phyloP scores from a whole-genome alignment of 495 filamentous ascomycete genomes.

The Xylaria acuta region DNA sequence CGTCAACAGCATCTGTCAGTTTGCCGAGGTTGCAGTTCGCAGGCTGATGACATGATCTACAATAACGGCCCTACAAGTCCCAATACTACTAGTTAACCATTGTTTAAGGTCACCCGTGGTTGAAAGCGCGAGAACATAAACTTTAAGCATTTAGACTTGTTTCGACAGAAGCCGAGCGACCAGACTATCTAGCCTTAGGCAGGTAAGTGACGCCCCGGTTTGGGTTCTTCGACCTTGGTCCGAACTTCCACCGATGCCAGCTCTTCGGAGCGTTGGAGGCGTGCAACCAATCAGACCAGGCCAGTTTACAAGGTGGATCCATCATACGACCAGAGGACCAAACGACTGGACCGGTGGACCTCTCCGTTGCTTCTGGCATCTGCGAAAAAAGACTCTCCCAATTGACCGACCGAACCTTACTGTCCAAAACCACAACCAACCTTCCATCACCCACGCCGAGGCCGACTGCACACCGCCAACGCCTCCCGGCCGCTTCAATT shows the following conservation, averaged over 20 bases:
- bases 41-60: neutral
- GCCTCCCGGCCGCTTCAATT: conserved; percentile 44
- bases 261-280: conserved; percentile 27
- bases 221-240: conserved; percentile 34
- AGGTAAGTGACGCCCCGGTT: conserved; percentile 29
- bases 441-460: conserved; percentile 32
- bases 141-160: neutral
- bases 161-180: neutral
- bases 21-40: neutral
- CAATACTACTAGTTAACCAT: neutral
- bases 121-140: neutral
- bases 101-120: neutral
- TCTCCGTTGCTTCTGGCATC: conserved; percentile 17
- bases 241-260: conserved; percentile 39
- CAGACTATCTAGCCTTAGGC: neutral
- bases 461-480: conserved; percentile 41
- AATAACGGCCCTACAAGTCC: neutral
- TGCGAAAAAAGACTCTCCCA: conserved; percentile 39
- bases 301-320: conserved; percentile 32
- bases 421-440: conserved; percentile 37
- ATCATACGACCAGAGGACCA: conserved; percentile 36
- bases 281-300: conserved; percentile 19
- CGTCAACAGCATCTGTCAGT: neutral
- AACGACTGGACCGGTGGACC: conserved; percentile 14
- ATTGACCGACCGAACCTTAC: conserved; percentile 30